These are phyloP conservation scores for Dendrobium officinale DNA, from an alignment of 106 monocot species.

Conservation along the genomic window DNA sequence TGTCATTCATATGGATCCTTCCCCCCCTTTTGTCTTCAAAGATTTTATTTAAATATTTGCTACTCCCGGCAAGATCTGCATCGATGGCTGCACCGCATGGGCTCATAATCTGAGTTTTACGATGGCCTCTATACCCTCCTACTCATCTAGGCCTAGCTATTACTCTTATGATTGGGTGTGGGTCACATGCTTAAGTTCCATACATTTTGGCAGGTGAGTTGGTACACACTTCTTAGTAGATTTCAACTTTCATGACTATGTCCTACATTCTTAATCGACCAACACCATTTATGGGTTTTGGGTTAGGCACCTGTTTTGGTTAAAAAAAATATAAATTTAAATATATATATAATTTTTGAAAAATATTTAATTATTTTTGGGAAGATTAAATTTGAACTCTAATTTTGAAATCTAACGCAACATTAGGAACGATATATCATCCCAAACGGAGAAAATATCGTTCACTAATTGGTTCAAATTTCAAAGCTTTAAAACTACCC, in stretches of 20 bases:
- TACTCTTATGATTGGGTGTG: slow-evolving; percentile 9
- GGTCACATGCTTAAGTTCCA: slow-evolving; percentile 15
- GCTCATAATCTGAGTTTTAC: not conserved
- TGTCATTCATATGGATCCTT: no score
- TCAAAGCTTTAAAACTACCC: no score
- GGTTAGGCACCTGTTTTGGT: no score
- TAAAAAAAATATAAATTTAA: no score
- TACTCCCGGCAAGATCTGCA: not conserved
- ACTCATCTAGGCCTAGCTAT: not conserved
- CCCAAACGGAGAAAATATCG: no score
- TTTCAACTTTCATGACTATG: not conserved
- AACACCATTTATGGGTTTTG: not conserved
- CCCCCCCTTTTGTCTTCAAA: no score
- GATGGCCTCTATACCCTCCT: not conserved
- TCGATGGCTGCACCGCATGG: not conserved
- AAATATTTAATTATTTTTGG: no score
- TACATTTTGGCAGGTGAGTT: slow-evolving; percentile 27
- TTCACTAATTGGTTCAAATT: no score
- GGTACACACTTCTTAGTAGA: not conserved
- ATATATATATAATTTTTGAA: no score
- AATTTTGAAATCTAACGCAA: no score
- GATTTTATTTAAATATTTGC: not conserved
- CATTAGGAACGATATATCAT: no score
- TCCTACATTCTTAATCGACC: not conserved
- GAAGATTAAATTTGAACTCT: no score